Conservation (phyloP, 2,329 filamentous ascomycete species). For the Clonostachys rhizophaga region DNA sequence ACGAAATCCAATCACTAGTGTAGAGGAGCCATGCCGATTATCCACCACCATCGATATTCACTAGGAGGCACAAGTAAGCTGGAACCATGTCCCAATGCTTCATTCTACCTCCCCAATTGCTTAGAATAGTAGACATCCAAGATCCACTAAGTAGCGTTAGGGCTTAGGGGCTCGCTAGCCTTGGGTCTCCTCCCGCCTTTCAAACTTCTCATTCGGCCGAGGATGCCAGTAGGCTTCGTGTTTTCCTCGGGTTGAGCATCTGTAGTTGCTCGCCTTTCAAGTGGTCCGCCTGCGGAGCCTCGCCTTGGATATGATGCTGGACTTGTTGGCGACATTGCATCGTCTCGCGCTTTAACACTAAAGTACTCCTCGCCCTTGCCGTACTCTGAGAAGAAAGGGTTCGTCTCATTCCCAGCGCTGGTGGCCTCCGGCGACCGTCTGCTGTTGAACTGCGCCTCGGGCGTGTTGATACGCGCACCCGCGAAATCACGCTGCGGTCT, state of each 20-base stretch:
- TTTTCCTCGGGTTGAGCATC: slow-evolving; percentile 41
- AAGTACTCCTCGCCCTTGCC: slow-evolving; percentile 50
- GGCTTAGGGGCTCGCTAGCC: slow-evolving; percentile 15
- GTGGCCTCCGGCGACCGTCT: not conserved
- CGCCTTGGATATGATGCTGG: slow-evolving; percentile 43
- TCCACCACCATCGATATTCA: no score
- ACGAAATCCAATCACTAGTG: no score
- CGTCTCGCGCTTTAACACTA: slow-evolving; percentile 32
- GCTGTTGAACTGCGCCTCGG: slow-evolving; percentile 27
- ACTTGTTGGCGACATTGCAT: slow-evolving; percentile 45
- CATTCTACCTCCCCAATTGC: not conserved
- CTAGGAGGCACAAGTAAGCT: no score
- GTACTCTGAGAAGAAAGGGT: slow-evolving; percentile 84
- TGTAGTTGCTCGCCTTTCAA: slow-evolving; percentile 63
- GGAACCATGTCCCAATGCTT: not conserved
- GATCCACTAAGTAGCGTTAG: slow-evolving; percentile 30
- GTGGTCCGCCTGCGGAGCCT: slow-evolving; percentile 27
- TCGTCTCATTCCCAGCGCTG: slow-evolving; percentile 34
- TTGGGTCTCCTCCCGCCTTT: slow-evolving; percentile 58
- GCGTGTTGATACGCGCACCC: slow-evolving; percentile 53
- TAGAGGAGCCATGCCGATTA: no score
- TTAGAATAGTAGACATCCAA: not conserved
- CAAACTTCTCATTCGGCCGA: slow-evolving; percentile 78
- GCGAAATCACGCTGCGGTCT: slow-evolving; percentile 60
- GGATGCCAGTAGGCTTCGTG: slow-evolving; percentile 54